phyloP scores from a whole-genome alignment of 2,329 filamentous ascomycete species.

The Seiridium cupressi region DNA sequence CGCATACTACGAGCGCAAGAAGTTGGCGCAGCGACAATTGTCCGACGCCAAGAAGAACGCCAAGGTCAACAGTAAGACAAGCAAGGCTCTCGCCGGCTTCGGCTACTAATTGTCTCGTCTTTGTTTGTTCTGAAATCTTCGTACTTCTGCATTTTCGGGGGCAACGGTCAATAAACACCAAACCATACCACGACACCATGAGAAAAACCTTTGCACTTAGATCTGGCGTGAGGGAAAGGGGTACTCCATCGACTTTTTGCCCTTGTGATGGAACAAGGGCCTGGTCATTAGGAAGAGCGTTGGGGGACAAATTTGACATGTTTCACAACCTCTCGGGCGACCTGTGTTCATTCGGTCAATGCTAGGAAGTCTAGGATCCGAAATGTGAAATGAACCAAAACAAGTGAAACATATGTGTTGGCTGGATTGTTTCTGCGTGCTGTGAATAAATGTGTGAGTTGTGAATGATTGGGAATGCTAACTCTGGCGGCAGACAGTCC shows the following conservation, averaged over 20 bases:
- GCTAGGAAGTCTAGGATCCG: constrained; percentile 30
- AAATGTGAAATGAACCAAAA: constrained; percentile 34
- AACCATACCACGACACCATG: constrained; percentile 24
- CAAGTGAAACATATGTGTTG: neutral
- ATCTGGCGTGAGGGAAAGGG: constrained; percentile 32
- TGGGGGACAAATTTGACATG: constrained; percentile 9
- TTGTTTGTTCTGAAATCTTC: constrained; percentile 21
- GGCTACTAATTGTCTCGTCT: constrained; percentile 69
- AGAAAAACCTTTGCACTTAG: constrained; percentile 31
- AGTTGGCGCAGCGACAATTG: constrained; percentile 87
- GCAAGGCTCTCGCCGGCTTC: constrained; percentile 82
- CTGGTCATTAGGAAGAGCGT: constrained; percentile 10
- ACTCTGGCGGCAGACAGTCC: too few species aligned
- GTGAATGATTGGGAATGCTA: too few species aligned
- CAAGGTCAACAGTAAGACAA: constrained; percentile 81
- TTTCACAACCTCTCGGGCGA: constrained; percentile 17
- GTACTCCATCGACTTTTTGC: constrained; percentile 29
- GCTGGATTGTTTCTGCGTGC: too few species aligned
- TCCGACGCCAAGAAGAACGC: constrained; percentile 91
- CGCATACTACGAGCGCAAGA: constrained; percentile 99
- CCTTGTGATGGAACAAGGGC: constrained; percentile 23
- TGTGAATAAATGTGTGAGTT: too few species aligned
- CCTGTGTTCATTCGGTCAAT: constrained; percentile 32
- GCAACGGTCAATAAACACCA: constrained; percentile 19
- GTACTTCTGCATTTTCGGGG: constrained; percentile 25